These are phyloP conservation scores for Trichosanthes truncata DNA, from an alignment of 306 rosid species.

Conservation along the genomic window DNA sequence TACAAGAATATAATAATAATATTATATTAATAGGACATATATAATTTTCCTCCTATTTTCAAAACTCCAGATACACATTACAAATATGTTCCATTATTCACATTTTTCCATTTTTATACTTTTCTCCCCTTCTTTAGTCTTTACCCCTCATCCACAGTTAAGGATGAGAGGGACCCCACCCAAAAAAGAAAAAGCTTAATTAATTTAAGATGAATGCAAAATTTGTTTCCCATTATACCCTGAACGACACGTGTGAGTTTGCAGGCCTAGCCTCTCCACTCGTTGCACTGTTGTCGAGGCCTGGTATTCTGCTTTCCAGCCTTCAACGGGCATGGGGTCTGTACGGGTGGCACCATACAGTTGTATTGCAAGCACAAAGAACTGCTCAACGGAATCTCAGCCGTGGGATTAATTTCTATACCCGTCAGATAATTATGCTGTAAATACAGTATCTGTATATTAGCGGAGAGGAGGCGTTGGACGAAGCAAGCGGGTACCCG, in stretches of 20 bases:
- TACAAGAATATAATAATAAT: background rate
- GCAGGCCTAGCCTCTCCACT: slow-evolving; percentile 47
- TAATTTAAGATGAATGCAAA: background rate
- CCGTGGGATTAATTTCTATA: slow-evolving; percentile 85
- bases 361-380: slow-evolving; percentile 90
- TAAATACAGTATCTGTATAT: slow-evolving; percentile 64
- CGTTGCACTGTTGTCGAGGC: slow-evolving; percentile 68
- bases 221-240: slow-evolving; percentile 18
- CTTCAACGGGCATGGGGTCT: slow-evolving; percentile 73
- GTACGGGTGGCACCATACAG: slow-evolving; percentile 92
- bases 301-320: slow-evolving; percentile 69
- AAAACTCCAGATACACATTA: background rate
- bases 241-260: background rate
- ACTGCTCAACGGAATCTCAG: slow-evolving; percentile 83
- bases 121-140: background rate
- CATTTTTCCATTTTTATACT: background rate
- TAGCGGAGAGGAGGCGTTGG: slow-evolving; percentile 53
- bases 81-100: background rate
- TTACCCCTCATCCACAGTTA: background rate
- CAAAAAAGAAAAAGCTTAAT: background rate
- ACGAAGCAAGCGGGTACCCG: slow-evolving; percentile 68
- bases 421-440: slow-evolving; percentile 91
- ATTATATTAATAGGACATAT: background rate
- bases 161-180: background rate
- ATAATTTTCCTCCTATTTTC: background rate